These are phyloP conservation scores for Plasmodium gonderi DNA, from an alignment of 169 alveolate species.

Conservation along the genomic window DNA sequence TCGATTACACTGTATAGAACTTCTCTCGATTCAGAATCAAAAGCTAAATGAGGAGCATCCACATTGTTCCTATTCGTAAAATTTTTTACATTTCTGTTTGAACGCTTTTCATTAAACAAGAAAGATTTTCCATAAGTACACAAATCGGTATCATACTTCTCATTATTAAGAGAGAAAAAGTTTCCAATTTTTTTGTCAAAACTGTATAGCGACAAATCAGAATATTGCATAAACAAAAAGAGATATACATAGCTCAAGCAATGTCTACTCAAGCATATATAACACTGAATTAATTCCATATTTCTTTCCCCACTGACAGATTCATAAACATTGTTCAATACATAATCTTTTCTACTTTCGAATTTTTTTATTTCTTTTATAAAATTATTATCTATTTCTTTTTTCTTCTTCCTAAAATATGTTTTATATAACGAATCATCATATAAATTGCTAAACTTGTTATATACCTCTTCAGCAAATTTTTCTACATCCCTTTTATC, in stretches of 20 bases:
- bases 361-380: conserved; percentile 56
- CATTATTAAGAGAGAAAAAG: neutral
- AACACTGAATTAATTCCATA: conserved; percentile 12
- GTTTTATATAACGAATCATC: conserved; percentile 22
- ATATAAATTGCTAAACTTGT: neutral
- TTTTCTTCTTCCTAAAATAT: conserved; percentile 24
- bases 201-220: conserved; percentile 31
- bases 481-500: neutral
- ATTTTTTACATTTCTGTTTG: neutral
- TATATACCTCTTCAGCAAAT: conserved; percentile 29
- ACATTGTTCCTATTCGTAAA: neutral
- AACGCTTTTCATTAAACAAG: neutral
- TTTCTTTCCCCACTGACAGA: conserved; percentile 48
- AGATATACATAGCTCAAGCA: conserved; percentile 30
- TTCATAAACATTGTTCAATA: conserved; percentile 55
- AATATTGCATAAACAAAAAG: conserved; percentile 51
- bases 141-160: neutral
- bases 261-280: conserved; percentile 27
- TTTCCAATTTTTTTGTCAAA: conserved; percentile 22
- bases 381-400: conserved; percentile 36
- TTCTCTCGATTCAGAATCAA: no score
- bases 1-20: neutral
- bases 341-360: conserved; percentile 47
- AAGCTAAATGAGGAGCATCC: neutral
- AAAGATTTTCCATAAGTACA: neutral